These are phyloP conservation scores for Arthroderma sp. DNA, from an alignment of 2,329 filamentous ascomycete species.

Conservation along the genomic window DNA sequence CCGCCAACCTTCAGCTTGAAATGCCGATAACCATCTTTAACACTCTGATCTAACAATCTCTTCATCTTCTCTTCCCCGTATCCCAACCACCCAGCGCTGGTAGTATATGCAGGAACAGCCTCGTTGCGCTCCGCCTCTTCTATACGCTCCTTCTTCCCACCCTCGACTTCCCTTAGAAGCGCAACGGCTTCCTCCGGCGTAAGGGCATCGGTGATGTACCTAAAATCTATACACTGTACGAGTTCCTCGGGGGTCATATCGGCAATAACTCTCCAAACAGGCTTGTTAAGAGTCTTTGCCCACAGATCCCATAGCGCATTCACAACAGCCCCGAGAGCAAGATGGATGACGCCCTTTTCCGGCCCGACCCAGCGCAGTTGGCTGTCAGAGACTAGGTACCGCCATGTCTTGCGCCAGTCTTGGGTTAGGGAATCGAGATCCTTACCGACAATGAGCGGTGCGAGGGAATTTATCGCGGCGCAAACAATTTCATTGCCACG, in stretches of 20 bases:
- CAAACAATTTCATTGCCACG: constrained; percentile 90
- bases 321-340: constrained; percentile 76
- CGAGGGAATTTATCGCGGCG: constrained; percentile 65
- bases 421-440: constrained; percentile 63
- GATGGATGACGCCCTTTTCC: constrained; percentile 87
- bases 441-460: constrained; percentile 59
- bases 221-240: constrained; percentile 79
- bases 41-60: constrained; percentile 57
- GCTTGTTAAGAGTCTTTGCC: constrained; percentile 75
- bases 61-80: constrained; percentile 83
- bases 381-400: constrained; percentile 78
- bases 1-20: constrained; percentile 87
- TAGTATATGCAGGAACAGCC: constrained; percentile 84
- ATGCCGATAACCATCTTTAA: constrained; percentile 63
- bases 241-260: constrained; percentile 85
- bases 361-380: constrained; percentile 90
- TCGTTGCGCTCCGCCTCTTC: constrained; percentile 58
- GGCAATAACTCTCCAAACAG: constrained; percentile 78
- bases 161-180: constrained; percentile 53
- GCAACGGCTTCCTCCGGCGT: constrained; percentile 70
- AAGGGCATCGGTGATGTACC: constrained; percentile 88
- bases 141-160: constrained; percentile 57
- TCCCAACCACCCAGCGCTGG: constrained; percentile 80
- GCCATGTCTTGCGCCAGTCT: constrained; percentile 81
- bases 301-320: constrained; percentile 95